Conservation (phyloP, 257 asterid species). For the Plantago ovata region DNA sequence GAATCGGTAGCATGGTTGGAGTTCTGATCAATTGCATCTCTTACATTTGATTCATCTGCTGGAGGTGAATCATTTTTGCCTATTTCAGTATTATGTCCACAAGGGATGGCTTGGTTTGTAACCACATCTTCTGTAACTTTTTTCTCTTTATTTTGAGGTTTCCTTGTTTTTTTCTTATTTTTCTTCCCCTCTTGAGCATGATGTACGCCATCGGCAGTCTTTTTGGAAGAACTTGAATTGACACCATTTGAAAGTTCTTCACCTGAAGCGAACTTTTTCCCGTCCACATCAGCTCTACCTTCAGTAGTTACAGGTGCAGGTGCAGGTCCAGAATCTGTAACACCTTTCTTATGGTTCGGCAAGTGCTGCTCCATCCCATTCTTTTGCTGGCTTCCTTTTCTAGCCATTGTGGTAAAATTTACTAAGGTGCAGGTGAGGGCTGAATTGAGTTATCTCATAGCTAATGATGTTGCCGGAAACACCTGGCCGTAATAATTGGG, state of each 20-base stretch:
- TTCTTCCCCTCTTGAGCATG: constrained; percentile 40
- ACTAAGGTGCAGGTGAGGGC: constrained; percentile 11
- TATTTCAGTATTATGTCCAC: constrained; percentile 29
- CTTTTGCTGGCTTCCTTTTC: constrained; percentile 56
- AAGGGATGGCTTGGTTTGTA: constrained; percentile 28
- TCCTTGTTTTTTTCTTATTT: constrained; percentile 44
- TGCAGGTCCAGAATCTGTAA: constrained; percentile 37
- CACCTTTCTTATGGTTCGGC: constrained; percentile 39
- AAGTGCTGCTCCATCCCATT: constrained; percentile 38
- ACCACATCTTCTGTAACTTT: constrained; percentile 30
- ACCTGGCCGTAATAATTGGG: constrained; percentile 24
- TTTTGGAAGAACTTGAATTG: constrained; percentile 29
- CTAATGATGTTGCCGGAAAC: constrained; percentile 15
- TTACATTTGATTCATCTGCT: constrained; percentile 31
- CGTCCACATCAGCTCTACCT: constrained; percentile 33
- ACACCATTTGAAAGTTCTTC: constrained; percentile 42
- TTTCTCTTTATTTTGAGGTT: constrained; percentile 48
- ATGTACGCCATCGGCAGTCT: constrained; percentile 29
- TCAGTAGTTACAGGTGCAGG: constrained; percentile 37
- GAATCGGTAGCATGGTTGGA: constrained; percentile 20
- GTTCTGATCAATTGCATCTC: constrained; percentile 30
- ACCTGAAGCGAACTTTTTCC: constrained; percentile 24
- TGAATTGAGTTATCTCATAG: constrained; percentile 24
- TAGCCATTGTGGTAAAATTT: constrained; percentile 40
- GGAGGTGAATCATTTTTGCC: constrained; percentile 29